Evolutionary conservation across 371 early-diverging fungal species (phyloP).

Genomic region (Rozella allomycis): DNA sequence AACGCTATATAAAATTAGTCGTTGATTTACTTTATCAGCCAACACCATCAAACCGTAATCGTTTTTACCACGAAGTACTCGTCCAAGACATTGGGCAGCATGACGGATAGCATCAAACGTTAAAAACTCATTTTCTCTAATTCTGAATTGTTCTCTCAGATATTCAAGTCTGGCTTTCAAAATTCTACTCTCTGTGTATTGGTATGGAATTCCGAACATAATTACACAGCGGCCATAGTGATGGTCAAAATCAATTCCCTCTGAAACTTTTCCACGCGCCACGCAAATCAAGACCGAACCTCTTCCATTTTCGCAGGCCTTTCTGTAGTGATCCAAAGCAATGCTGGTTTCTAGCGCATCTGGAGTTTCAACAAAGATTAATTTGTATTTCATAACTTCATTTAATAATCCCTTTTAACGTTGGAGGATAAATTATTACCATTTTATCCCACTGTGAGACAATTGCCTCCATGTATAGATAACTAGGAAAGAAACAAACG

Average conservation of each 20-base stretch:
- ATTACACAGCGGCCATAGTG: slow-evolving; percentile 96
- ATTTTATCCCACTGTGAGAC: slow-evolving; percentile 96
- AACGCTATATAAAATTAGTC: slow-evolving; percentile 47
- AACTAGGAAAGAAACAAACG: slow-evolving; percentile 97
- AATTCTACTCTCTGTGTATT: slow-evolving; percentile 87
- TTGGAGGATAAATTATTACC: no score
- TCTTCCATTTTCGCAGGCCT: slow-evolving; percentile 95
- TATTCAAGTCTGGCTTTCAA: slow-evolving; percentile 91
- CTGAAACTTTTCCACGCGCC: slow-evolving; percentile 98
- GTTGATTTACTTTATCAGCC: slow-evolving; percentile 64
- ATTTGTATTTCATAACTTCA: slow-evolving; percentile 86
- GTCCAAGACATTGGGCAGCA: slow-evolving; percentile 97
- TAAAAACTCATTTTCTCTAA: slow-evolving; percentile 95
- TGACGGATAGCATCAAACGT: slow-evolving; percentile 99
- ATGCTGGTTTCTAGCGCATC: slow-evolving; percentile 94
- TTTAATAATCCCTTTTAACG: slow-evolving; percentile 55
- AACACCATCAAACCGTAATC: slow-evolving; percentile 99
- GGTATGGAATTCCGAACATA: slow-evolving; percentile 97
- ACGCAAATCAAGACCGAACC: slow-evolving; percentile 96
- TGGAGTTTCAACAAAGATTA: slow-evolving; percentile 97
- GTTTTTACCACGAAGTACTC: slow-evolving; percentile 91
- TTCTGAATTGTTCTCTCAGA: slow-evolving; percentile 70
- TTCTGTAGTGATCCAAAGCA: slow-evolving; percentile 86
- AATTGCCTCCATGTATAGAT: slow-evolving; percentile 97
- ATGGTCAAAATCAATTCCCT: slow-evolving; percentile 99